A percentile compares a stretch with the other conserved stretches of the same genome.
Conservation (phyloP, 768 basidiomycete genomes). For the Multifurca ochricompacta region DNA sequence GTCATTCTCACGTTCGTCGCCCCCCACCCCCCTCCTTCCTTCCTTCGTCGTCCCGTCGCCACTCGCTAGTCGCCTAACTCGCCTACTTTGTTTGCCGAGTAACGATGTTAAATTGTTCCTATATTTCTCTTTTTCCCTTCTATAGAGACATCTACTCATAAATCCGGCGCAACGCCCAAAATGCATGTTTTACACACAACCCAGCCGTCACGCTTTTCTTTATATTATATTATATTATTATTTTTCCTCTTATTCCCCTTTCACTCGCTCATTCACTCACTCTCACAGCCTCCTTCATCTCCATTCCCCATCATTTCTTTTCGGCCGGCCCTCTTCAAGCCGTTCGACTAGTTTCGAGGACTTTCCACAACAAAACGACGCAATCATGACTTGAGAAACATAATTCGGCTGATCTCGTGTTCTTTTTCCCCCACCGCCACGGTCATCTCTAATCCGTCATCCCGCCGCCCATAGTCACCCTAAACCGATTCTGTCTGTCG, state of each 20-base stretch:
- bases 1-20: slow-evolving; percentile 1
- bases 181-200: slow-evolving; percentile 9
- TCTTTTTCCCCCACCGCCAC: background rate
- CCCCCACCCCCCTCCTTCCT: slow-evolving; percentile 1
- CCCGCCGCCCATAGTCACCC: background rate
- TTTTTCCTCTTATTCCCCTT: background rate
- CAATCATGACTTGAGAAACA: background rate
- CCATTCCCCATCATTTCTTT: slow-evolving; percentile 1
- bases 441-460: background rate
- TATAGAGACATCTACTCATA: too few species aligned
- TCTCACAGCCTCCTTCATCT: slow-evolving; percentile 9
- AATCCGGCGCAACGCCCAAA: slow-evolving; percentile 8
- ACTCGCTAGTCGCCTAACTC: too few species aligned
- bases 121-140: background rate
- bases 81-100: too few species aligned
- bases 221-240: too few species aligned
- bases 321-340: background rate
- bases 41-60: too few species aligned
- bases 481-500: slow-evolving; percentile 1
- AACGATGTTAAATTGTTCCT: too few species aligned
- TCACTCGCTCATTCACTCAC: too few species aligned
- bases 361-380: background rate
- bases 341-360: background rate
- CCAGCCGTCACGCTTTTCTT: background rate
- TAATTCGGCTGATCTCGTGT: background rate